phyloP scores from a whole-genome alignment of 257 asterid genomes.

The Solanum medicagineum region DNA sequence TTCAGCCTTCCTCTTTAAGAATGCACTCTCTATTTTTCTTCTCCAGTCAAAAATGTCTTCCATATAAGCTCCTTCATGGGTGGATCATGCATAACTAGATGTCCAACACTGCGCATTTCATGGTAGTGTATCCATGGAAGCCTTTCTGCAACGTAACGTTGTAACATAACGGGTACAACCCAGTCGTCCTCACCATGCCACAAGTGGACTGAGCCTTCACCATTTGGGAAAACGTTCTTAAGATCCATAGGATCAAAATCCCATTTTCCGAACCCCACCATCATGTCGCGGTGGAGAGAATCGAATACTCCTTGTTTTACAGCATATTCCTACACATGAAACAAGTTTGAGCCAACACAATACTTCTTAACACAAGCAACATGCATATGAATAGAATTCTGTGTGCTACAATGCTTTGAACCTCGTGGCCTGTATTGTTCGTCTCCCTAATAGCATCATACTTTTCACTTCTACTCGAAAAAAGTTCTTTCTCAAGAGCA shows the following conservation, averaged over 20 bases:
- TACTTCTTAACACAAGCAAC: background rate
- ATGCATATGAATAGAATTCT: background rate
- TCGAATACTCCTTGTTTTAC: conserved; percentile 32
- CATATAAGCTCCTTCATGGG: conserved; percentile 25
- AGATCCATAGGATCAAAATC: conserved; percentile 42
- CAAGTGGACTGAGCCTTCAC: conserved; percentile 33
- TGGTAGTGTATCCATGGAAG: conserved; percentile 30
- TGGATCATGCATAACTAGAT: background rate
- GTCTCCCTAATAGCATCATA: background rate
- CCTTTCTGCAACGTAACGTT: conserved; percentile 22
- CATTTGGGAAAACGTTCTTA: conserved; percentile 15
- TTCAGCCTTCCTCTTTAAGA: background rate
- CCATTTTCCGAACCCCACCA: conserved; percentile 38
- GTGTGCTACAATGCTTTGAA: background rate
- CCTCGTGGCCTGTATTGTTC: background rate
- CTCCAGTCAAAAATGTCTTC: conserved; percentile 22
- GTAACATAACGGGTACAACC: conserved; percentile 33
- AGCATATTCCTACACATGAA: conserved; percentile 18
- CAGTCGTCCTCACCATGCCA: conserved; percentile 49
- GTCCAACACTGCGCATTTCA: background rate
- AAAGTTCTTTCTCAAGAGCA: background rate
- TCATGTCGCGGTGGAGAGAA: conserved; percentile 40
- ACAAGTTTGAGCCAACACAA: background rate
- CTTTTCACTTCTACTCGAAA: background rate
- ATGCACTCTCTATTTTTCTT: background rate